These are phyloP conservation scores for Trametes polyzona DNA, from an alignment of 1,284 basidiomycete genomes.

Conservation along the genomic window DNA sequence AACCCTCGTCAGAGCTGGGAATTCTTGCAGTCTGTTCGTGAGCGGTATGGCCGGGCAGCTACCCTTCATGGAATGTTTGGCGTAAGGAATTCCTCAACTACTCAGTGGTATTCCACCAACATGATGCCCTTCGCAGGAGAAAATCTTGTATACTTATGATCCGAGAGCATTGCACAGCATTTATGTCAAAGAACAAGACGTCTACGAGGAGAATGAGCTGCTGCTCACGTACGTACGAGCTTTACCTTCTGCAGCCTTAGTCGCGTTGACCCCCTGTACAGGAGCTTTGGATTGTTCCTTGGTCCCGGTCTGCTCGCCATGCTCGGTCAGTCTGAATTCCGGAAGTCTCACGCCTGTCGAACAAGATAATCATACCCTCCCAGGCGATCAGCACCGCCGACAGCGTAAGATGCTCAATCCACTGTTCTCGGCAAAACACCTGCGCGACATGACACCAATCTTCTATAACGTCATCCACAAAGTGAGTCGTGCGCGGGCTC, in stretches of 20 bases:
- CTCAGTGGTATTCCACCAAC: no score
- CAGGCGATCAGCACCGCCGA: conserved; percentile 6
- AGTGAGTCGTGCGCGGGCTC: conserved; percentile 5
- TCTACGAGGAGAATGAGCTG: conserved; percentile 16
- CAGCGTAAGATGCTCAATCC: conserved; percentile 23
- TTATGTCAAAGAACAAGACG: conserved; percentile 23
- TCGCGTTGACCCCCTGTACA: neutral
- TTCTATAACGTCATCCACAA: conserved; percentile 15
- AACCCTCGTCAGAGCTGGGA: conserved; percentile 22
- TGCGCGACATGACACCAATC: conserved; percentile 9
- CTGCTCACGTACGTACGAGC: neutral
- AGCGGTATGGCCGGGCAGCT: conserved; percentile 21
- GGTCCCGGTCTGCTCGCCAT: conserved; percentile 28
- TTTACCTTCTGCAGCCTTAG: neutral
- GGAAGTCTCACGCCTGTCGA: neutral
- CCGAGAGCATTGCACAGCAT: conserved; percentile 23
- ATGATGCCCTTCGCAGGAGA: neutral
- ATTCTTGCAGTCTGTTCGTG: conserved; percentile 10
- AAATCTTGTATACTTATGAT: conserved; percentile 7
- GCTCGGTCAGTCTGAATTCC: neutral
- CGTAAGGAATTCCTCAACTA: neutral
- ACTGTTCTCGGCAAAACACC: conserved; percentile 13
- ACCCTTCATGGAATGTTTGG: conserved; percentile 1
- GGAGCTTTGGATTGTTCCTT: conserved; percentile 16
- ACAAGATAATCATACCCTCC: neutral